A percentile compares a stretch with the other conserved stretches of the same genome.
phyloP scores from a whole-genome alignment of 352 stramenopile genomes.

The Plasmopara halstedii region DNA sequence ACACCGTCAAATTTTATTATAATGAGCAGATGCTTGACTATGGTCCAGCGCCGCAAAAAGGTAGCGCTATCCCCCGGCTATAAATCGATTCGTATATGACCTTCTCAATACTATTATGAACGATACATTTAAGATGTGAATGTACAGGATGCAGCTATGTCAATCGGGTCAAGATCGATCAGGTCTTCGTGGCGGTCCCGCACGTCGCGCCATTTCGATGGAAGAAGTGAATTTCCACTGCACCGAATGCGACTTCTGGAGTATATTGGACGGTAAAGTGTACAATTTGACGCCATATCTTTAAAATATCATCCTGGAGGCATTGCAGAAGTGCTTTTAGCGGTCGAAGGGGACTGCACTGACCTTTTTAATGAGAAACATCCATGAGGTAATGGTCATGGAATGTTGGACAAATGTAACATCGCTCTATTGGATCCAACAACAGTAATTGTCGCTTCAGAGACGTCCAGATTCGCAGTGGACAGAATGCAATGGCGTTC shows the following conservation, averaged over 20 bases:
- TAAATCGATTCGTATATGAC: slow-evolving; percentile 74
- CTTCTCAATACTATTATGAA: not conserved
- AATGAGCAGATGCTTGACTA: slow-evolving; percentile 50
- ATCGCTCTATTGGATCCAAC: slow-evolving; percentile 58
- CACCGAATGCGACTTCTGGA: slow-evolving; percentile 91
- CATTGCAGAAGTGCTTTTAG: slow-evolving; percentile 85
- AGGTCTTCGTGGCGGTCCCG: slow-evolving; percentile 50
- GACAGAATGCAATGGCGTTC: slow-evolving; percentile 56
- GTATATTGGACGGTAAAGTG: slow-evolving; percentile 86
- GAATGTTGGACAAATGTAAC: slow-evolving; percentile 86
- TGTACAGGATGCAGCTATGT: slow-evolving; percentile 84
- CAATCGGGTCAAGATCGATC: slow-evolving; percentile 81
- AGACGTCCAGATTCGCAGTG: slow-evolving; percentile 39
- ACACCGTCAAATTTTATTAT: not conserved
- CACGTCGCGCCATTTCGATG: slow-evolving; percentile 57
- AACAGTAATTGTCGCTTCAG: slow-evolving; percentile 16
- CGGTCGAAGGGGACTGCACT: slow-evolving; percentile 91
- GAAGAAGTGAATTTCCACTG: slow-evolving; percentile 86
- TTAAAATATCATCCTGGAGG: slow-evolving; percentile 97
- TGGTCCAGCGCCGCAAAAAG: slow-evolving; percentile 64
- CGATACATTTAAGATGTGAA: not conserved
- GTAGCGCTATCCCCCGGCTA: slow-evolving; percentile 84
- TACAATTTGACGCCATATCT: slow-evolving; percentile 97
- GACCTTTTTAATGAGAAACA: slow-evolving; percentile 97
- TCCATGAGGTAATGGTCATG: slow-evolving; percentile 90